Base-by-base conservation (phyloP, 768 basidiomycete genomes). In the Boletus speciosus region DNA sequence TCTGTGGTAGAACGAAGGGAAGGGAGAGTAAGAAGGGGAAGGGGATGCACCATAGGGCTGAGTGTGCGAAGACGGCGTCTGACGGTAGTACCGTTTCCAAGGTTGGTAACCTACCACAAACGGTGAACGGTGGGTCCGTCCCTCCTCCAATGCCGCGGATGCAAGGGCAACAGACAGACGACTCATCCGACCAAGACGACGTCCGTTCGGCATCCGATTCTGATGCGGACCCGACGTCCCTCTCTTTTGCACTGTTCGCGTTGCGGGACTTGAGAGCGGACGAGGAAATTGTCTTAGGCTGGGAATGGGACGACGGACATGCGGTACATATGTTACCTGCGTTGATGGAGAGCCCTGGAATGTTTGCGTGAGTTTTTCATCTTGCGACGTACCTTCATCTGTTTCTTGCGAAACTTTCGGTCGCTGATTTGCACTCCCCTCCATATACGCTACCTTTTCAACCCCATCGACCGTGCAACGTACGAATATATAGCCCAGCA, bases 221-320 rank as follows among this genome's bases (percentile, higher is more conserved):
- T 2, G 68, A 65, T 46, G 58, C 70, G 5, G 70, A 66, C 47
- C 61, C 72, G 32, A 63, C 74, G 12, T 69, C 74, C 2, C 71
- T 94, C 1, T 73, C 78, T 0, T 95, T 97, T 65, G 93, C 84
- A 0, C 74, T 97, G 0, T 95, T 93, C 58, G 90, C 94, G 2
- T 70, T 85, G 16, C 72, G 83, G 11, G 88, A 90, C 56, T 77
- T 98, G 59, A 80, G 79, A 51, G 81, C 81, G 34, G 79, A 87
- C 45, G 93, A 94, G 59, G 95, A 98, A 72, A 81, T 98, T 19
- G 83, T 94, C 0, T 72, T 98, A 0, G 89, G 88, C 0, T 98
- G 95, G 93, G 93, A 97, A 67, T 98, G 95, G 95, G 94, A 98
- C 61, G 95, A 98, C 63, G 84, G 84, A 2, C 89, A 92, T 65